These are phyloP conservation scores for Fusarium globosum DNA, from an alignment of 2,329 filamentous ascomycete species.

Conservation along the genomic window DNA sequence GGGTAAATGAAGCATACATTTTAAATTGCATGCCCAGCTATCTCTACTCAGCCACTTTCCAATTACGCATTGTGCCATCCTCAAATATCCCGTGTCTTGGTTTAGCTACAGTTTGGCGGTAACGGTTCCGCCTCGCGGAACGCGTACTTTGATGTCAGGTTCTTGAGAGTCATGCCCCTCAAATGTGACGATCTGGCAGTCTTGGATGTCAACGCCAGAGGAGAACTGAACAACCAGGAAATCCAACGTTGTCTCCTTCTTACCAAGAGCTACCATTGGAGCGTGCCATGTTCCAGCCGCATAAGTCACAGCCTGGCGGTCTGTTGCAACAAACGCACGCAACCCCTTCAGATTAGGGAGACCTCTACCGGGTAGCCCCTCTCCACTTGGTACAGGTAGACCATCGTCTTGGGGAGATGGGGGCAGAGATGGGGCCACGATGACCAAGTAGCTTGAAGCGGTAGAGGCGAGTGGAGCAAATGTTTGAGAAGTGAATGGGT, in stretches of 20 bases:
- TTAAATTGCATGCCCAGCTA: conserved; percentile 14
- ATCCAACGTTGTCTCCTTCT: conserved; percentile 69
- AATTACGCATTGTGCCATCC: conserved; percentile 24
- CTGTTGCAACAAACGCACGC: conserved; percentile 81
- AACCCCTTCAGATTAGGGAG: conserved; percentile 78
- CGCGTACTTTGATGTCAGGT: conserved; percentile 53
- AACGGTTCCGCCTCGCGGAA: conserved; percentile 26
- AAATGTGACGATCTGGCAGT: conserved; percentile 82
- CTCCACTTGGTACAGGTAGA: conserved; percentile 45
- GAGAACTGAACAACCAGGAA: conserved; percentile 92
- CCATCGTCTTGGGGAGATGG: conserved; percentile 45
- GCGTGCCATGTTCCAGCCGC: conserved; percentile 94
- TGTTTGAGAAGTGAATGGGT: conserved; percentile 94
- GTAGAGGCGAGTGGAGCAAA: conserved; percentile 79
- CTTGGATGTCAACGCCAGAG: conserved; percentile 83
- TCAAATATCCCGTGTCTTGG: conserved; percentile 22
- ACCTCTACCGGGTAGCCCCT: conserved; percentile 66
- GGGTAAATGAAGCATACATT: conserved; percentile 1
- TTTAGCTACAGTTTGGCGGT: conserved; percentile 24
- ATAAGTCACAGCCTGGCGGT: conserved; percentile 89
- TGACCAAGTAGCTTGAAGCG: conserved; percentile 76
- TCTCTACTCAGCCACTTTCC: conserved; percentile 28
- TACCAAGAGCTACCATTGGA: conserved; percentile 89
- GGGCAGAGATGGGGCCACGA: conserved; percentile 84
- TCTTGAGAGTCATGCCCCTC: conserved; percentile 50